Evolutionary conservation across 768 basidiomycete genomes (phyloP), one percentile per base, ranked within the genome.

Genomic region (Boletellus ananas): DNA sequence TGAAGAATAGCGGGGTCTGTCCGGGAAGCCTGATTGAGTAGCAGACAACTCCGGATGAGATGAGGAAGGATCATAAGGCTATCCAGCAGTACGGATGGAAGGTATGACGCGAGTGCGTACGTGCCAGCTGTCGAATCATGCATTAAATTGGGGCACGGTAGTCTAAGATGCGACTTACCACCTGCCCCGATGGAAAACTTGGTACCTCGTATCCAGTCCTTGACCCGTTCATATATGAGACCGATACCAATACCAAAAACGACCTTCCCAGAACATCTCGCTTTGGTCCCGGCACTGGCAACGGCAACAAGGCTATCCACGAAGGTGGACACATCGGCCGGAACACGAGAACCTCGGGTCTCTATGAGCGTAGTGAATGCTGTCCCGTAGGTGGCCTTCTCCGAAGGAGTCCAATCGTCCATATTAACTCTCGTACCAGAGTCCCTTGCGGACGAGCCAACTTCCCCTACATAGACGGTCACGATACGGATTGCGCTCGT

Each of bases 111-210:
- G 20, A 84, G 42, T 44, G 74, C 74, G 58, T 90, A 90, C 6
- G 87, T 88, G 31, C 72, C 69, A 5, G 87, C 90, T 88, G 57
- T n/a, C 40, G 54, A 45, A 57, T 17, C 11, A 64, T 49, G 37
- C 23, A 21, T 56, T 52, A 36, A 44, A 41, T 8, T 40, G 36
- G 44, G n/a, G 11, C 53, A 42, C 42, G 31, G 39, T 27, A 35
- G 16, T 25, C 21, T 34, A 21, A 29, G 41, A 46, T 18, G 21
- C 0, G 17, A 68, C 79, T 59, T 60, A 91, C 89, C 87, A 67
- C 90, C 90, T 44, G 90, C 84, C 50, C 90, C 90, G 48, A 92
- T 70, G 17, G 81, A 78, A 59, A 88, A 79, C 34, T 87, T 69
- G 47, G 87, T 79, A 2, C 89, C 87, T 29, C 78, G 75, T 23